phyloP scores from a whole-genome alignment of 805 yeast species.

The Wickerhamiella azymoides region DNA sequence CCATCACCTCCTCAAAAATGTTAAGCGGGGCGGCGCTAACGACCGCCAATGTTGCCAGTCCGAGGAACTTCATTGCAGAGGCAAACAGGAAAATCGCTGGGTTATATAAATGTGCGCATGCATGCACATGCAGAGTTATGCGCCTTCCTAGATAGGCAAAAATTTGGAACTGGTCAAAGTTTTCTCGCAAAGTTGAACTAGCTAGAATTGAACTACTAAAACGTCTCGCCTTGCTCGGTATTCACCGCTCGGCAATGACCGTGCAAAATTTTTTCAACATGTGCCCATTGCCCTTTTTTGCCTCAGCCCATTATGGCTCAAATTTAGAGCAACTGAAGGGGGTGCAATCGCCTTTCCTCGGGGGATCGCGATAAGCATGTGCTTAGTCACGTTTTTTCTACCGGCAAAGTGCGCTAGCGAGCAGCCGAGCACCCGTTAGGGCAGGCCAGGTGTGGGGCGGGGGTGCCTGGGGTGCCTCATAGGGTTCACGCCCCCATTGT shows the following conservation, averaged over 20 bases:
- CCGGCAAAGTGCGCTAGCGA: no score
- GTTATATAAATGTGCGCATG: neutral
- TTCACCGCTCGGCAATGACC: no score
- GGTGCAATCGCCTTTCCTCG: neutral
- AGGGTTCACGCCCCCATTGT: no score
- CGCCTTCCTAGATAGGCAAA: neutral
- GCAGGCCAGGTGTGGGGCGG: no score
- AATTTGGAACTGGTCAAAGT: neutral
- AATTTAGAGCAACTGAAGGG: no score
- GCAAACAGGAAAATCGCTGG: neutral
- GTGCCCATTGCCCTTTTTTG: no score
- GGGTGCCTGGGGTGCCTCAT: no score
- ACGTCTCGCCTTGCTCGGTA: no score
- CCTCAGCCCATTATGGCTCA: no score
- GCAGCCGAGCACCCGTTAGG: no score
- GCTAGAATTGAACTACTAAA: no score
- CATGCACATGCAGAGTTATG: neutral
- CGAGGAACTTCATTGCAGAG: constrained; percentile 1
- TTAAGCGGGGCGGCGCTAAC: constrained; percentile 21
- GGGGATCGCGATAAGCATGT: neutral
- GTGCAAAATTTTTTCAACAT: no score
- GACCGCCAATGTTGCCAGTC: constrained; percentile 14
- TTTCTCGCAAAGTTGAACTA: neutral
- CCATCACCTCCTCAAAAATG: neutral
- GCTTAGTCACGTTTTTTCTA: neutral